Conservation (phyloP, 2,329 filamentous ascomycete species). For the Metarhizium brunneum region DNA sequence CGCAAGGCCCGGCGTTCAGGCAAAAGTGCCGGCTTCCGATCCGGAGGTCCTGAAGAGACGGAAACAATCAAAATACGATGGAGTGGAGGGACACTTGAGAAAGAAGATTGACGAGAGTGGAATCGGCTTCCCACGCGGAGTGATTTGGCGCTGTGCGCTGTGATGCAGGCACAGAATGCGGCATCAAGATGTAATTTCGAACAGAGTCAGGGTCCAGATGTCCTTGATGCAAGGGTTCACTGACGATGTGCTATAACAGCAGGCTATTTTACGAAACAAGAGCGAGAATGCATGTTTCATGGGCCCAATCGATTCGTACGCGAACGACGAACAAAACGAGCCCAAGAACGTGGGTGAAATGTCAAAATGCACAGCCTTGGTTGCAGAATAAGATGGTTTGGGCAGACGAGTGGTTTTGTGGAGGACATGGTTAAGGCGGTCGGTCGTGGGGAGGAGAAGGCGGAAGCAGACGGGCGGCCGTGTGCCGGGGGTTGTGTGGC, state of each 20-base stretch:
- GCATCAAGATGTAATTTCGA: not conserved
- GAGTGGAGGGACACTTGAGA: too few species aligned
- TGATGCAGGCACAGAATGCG: not conserved
- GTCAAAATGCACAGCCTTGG: not conserved
- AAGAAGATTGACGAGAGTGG: too few species aligned
- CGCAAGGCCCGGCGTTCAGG: too few species aligned
- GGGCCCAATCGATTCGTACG: conserved; percentile 24
- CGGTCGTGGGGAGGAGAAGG: conserved; percentile 4
- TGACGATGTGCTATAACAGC: not conserved
- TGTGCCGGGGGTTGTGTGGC: conserved; percentile 4
- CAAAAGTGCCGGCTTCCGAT: too few species aligned
- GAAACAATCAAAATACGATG: too few species aligned
- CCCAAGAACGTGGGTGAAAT: conserved; percentile 50
- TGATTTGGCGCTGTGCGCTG: not conserved
- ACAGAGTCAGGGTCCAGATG: not conserved
- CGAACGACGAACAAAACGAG: conserved; percentile 48
- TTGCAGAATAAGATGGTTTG: conserved; percentile 2
- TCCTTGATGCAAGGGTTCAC: not conserved
- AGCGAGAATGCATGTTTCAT: not conserved
- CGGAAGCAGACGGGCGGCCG: conserved; percentile 6
- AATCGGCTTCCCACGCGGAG: not conserved
- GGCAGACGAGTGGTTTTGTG: conserved; percentile 7
- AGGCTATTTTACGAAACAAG: not conserved
- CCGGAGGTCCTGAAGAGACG: too few species aligned
- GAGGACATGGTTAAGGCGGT: conserved; percentile 3